Evolutionary conservation across 1,139 yeast genomes (phyloP), one percentile per base, ranked within the genome.

Genomic region (Hyphopichia burtonii): DNA sequence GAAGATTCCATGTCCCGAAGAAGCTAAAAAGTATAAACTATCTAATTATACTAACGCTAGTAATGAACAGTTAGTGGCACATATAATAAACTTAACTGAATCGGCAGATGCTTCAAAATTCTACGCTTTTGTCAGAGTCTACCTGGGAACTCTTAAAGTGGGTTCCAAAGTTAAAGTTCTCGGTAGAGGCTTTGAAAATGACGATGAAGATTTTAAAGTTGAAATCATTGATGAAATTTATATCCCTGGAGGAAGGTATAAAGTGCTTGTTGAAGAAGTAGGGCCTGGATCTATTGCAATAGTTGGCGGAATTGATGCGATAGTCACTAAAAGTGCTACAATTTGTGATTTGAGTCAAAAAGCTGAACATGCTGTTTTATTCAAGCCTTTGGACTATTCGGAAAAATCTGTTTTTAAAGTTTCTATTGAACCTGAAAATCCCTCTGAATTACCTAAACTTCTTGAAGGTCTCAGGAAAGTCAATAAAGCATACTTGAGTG

Each of bases 381-480:
- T 78, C 53, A 65, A 62, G 36, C 71, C 77, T 0, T 56, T 74
- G 8, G 71, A 75, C 35, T 75, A 70, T 45, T 58, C 80, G 8
- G 64, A 69, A 4, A 70, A 71, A 38, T 80, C 96, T 0, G 83
- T 87, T 1, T 80, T 87, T 54, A 89, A 89, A 55, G 79, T 91
- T 4, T 90, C 96, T 0, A 76, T 93, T 15, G 96, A 90, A 52
- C 96, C 98, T 0, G 72, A 76, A 17, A 73, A 76, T 30, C 96
- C 96, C 0, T 76, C 88, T 0, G 96, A 91, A 43, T 65, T 87
- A 19, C 94, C 96, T 0, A 76, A 77, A 46, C 69, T 91, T 55
- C 66, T 85, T 14, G 83, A 79, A 16, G 90, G 91, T 0, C 65
- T 93, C 39, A 71, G 86, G 46, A 78, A 73, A 44, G 68, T 86